phyloP scores from a whole-genome alignment of 1,139 yeast species.

The Diutina neorugosa region DNA sequence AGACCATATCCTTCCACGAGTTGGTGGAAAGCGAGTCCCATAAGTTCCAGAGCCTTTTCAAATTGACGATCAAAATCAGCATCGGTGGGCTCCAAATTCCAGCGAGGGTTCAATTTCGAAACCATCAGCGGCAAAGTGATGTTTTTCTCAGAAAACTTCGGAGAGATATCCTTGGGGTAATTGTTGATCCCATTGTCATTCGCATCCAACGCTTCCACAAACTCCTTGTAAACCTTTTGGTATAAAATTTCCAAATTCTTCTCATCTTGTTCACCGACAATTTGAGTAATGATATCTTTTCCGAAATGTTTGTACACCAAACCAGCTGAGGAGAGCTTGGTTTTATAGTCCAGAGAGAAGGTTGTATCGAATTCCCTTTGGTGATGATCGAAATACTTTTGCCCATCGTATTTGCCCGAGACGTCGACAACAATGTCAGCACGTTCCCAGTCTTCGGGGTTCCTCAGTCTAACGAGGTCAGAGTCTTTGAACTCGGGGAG shows the following conservation, averaged over 20 bases:
- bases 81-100: slow-evolving; percentile 62
- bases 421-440: slow-evolving; percentile 94
- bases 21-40: slow-evolving; percentile 70
- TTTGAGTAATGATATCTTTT: slow-evolving; percentile 46
- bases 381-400: slow-evolving; percentile 88
- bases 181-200: slow-evolving; percentile 88
- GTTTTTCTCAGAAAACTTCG: slow-evolving; percentile 38
- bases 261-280: slow-evolving; percentile 12
- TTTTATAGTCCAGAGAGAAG: slow-evolving; percentile 27
- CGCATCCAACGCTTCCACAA: slow-evolving; percentile 87
- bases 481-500: slow-evolving; percentile 63
- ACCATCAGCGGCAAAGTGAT: slow-evolving; percentile 76
- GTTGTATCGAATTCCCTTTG: slow-evolving; percentile 50
- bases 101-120: slow-evolving; percentile 70
- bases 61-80: slow-evolving; percentile 58
- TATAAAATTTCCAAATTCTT: slow-evolving; percentile 48
- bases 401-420: slow-evolving; percentile 83
- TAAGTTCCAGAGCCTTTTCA: slow-evolving; percentile 58
- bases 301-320: slow-evolving; percentile 90
- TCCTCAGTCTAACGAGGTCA: slow-evolving; percentile 69
- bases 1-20: slow-evolving; percentile 63
- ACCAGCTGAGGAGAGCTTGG: slow-evolving; percentile 91
- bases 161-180: slow-evolving; percentile 39
- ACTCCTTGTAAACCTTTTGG: slow-evolving; percentile 67
- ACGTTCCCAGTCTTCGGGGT: slow-evolving; percentile 68